These are phyloP conservation scores for Saccharomycopsis sp. DNA, from an alignment of 805 yeast species.

Conservation along the genomic window DNA sequence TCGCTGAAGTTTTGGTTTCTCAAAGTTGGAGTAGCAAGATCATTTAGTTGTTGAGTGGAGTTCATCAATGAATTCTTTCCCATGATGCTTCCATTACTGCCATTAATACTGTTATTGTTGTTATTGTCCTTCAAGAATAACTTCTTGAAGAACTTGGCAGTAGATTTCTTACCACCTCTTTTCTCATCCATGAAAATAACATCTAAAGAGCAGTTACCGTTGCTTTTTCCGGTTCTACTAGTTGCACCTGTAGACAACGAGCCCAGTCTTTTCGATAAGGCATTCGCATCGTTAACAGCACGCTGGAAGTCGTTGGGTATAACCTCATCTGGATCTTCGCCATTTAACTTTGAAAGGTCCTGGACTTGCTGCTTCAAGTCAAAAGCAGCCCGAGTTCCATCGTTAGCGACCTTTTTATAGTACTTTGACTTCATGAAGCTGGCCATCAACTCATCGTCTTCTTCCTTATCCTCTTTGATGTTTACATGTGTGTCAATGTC, in stretches of 20 bases:
- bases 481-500: not conserved
- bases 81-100: not conserved
- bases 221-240: not conserved
- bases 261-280: not conserved
- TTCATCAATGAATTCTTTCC: not conserved
- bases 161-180: conserved; percentile 10
- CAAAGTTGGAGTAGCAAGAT: conserved; percentile 22
- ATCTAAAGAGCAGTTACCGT: conserved; percentile 15
- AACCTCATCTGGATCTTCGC: conserved; percentile 1
- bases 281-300: not conserved
- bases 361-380: conserved; percentile 11
- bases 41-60: conserved; percentile 3
- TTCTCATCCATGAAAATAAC: conserved; percentile 19
- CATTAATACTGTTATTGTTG: conserved; percentile 1
- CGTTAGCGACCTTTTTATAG: conserved; percentile 12
- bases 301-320: not conserved
- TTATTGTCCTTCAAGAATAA: conserved; percentile 15
- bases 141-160: conserved; percentile 18
- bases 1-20: conserved; percentile 21
- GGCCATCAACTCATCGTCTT: conserved; percentile 21
- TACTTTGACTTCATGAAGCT: conserved; percentile 19
- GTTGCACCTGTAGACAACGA: not conserved
- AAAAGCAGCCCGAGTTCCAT: conserved; percentile 7
- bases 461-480: conserved; percentile 22
- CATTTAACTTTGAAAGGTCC: conserved; percentile 10